Evolutionary conservation across 768 basidiomycete species (phyloP), one percentile per base, ranked within the genome.

Genomic region (Mycena capillaripes): DNA sequence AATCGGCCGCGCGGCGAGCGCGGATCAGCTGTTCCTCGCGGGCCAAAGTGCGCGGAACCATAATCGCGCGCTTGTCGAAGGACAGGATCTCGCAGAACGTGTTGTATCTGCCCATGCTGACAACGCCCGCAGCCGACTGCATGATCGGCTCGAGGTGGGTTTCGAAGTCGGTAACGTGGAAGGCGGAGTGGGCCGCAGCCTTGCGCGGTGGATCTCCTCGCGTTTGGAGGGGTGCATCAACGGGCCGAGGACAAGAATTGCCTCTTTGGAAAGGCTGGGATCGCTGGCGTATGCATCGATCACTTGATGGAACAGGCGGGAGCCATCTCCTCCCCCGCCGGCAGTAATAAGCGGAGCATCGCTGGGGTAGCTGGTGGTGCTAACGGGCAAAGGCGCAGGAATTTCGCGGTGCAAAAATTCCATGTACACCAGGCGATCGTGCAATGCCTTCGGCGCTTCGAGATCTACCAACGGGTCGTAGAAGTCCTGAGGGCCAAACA

Each of bases 71-170:
- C 58, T 68, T 68, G 66, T 68, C 58, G 44, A 68, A 68, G 57
- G 66, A 68, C 25, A 68, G 4, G 32, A 68, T 68, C 57, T 68
- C 66, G 66, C 66, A 68, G 57, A 68, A 68, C 9, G 66, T 66
- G 66, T 68, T 68, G 66, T 68, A 68, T 16, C 66, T 57, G 46
- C 66, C 56, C 66, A 68, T 68, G 32, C 66, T 60, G 34, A 68
- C 57, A 25, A 68, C 66, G 19, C 66, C 66, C 4, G 46, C 66
- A 23, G 66, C 66, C 4, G 66, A 59, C 48, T 68, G 56, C 34
- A 68, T 68, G 27, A 68, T 52, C 5, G 66, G 66, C 46, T 68
- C 66, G 46, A 68, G 56, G 34, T 68, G 56, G 2, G 57, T 8
- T 29, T 68, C 66, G 48, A 68, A 68, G 66, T 68, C 66, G 46